Evolutionary conservation across 208 protist species (phyloP).

Genomic region (Leishmania tarentolae): DNA sequence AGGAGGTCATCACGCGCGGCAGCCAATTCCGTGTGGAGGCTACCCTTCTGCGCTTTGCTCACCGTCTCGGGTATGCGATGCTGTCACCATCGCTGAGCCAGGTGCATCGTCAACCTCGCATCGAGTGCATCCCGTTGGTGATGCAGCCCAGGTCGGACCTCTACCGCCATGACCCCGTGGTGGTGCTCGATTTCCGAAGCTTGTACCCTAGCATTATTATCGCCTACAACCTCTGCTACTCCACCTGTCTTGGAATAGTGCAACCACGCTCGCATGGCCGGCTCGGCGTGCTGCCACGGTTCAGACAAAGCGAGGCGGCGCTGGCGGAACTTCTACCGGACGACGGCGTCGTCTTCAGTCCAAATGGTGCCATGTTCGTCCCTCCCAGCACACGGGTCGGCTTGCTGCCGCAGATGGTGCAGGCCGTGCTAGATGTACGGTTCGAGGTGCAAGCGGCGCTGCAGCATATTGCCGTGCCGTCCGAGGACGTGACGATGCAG

Average conservation of each 20-base stretch:
- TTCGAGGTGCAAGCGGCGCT: slow-evolving; percentile 82
- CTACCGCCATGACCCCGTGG: slow-evolving; percentile 91
- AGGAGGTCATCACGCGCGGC: slow-evolving; percentile 77
- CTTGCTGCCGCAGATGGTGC: slow-evolving; percentile 79
- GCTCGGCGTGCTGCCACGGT: slow-evolving; percentile 70
- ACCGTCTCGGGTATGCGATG: slow-evolving; percentile 68
- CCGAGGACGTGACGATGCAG: slow-evolving; percentile 50
- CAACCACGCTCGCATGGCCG: slow-evolving; percentile 42
- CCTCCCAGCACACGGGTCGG: slow-evolving; percentile 52
- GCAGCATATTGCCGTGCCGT: slow-evolving; percentile 58
- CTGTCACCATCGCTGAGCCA: slow-evolving; percentile 58
- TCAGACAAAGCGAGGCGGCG: slow-evolving; percentile 41
- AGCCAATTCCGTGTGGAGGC: slow-evolving; percentile 90
- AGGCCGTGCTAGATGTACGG: slow-evolving; percentile 75
- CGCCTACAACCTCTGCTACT: slow-evolving; percentile 99
- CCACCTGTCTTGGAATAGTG: slow-evolving; percentile 77
- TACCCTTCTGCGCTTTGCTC: slow-evolving; percentile 71
- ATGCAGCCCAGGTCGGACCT: slow-evolving; percentile 74
- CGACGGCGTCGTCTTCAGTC: slow-evolving; percentile 65
- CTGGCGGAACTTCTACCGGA: slow-evolving; percentile 79
- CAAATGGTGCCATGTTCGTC: slow-evolving; percentile 85
- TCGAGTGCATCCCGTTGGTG: slow-evolving; percentile 81
- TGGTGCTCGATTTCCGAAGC: slow-evolving; percentile 99
- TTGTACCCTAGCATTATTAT: slow-evolving; percentile 99
- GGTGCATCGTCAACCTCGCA: slow-evolving; percentile 70